phyloP scores from a whole-genome alignment of 2,329 filamentous ascomycete genomes.

The Pestalotiopsis sp. region DNA sequence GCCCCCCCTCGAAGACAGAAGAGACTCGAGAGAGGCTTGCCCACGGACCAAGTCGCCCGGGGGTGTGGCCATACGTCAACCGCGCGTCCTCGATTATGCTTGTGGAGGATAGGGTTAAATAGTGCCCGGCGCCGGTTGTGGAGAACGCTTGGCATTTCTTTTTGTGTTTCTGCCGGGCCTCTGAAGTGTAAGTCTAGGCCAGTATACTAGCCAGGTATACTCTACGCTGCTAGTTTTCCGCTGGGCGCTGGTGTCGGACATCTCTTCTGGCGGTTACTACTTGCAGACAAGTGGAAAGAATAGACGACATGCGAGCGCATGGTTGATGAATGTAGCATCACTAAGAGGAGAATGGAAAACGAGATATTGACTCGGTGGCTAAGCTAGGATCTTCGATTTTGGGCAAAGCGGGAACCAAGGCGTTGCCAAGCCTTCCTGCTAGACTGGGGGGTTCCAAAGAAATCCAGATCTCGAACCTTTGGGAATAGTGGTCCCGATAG shows the following conservation, averaged over 20 bases:
- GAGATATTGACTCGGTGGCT: background rate
- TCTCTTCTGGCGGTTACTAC: too few relatives aligned
- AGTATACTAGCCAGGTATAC: background rate
- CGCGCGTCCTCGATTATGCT: constrained; percentile 9
- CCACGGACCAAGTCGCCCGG: background rate
- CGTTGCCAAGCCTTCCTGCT: background rate
- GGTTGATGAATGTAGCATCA: too few relatives aligned
- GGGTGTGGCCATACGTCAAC: background rate
- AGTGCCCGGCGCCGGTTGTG: constrained; percentile 8
- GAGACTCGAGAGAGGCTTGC: background rate
- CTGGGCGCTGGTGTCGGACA: too few relatives aligned
- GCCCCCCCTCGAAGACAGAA: background rate
- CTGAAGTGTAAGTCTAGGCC: background rate
- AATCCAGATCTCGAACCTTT: background rate
- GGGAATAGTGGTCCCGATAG: background rate
- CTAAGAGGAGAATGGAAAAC: background rate
- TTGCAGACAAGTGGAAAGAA: too few relatives aligned
- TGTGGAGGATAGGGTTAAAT: constrained; percentile 11
- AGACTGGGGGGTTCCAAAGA: background rate
- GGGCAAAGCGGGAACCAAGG: background rate
- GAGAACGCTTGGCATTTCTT: background rate
- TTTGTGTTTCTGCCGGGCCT: background rate
- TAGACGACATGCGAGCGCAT: too few relatives aligned
- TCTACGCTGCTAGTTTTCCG: background rate
- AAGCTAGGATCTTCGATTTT: background rate